Evolutionary conservation across 2,329 filamentous ascomycete species (phyloP), one percentile per base, ranked within the genome.

Genomic region (Penicillium griseofulvum): DNA sequence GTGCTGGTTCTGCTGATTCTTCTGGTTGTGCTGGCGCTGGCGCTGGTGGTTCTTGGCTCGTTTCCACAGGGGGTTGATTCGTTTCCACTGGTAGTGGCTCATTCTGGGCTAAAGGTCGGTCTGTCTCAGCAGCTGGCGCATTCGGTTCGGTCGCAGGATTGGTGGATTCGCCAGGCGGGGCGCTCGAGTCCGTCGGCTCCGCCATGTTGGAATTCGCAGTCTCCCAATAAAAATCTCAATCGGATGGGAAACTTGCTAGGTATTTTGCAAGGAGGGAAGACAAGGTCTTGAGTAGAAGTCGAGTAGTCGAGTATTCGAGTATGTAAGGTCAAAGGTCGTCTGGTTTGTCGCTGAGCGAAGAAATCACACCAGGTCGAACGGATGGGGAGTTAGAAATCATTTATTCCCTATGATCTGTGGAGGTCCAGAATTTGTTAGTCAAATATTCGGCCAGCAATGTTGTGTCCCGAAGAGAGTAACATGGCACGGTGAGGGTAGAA

Each of bases 301-400:
- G 56, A 51, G 29, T 26, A 43, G 46, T 59, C 38, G 34, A 55
- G 11, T 26, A 28, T 41, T 52, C 42, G 49, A 55, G 22, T 19
- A 39, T 43, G 57, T 24, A 43, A 55, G 59, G 62, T 65, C 63
- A 65, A 63, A 65, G 60, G 50, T 47, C 50, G 52, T 58, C 53
- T 49, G 54, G 56, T 46, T 64, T 62, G 55, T 58, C 49, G 57
- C 60, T 58, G 56, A 60, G 61, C 49, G 59, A 49, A 60, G 57
- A 58, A 58, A 58, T 52, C 57, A 65, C 59, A 64, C 62, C 62
- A 60, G 57, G 56, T 65, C 56, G 62, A 54, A 57, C 56, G 59
- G 54, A 55, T 34, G 55, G 52, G 42, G 47, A 60, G 43, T 52
- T 54, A 49, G 57, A 62, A 65, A 65, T 65, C 63, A 65, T 65